These are phyloP conservation scores for Blepharisma stoltei DNA, from an alignment of 73 alveolate species.

Conservation along the genomic window DNA sequence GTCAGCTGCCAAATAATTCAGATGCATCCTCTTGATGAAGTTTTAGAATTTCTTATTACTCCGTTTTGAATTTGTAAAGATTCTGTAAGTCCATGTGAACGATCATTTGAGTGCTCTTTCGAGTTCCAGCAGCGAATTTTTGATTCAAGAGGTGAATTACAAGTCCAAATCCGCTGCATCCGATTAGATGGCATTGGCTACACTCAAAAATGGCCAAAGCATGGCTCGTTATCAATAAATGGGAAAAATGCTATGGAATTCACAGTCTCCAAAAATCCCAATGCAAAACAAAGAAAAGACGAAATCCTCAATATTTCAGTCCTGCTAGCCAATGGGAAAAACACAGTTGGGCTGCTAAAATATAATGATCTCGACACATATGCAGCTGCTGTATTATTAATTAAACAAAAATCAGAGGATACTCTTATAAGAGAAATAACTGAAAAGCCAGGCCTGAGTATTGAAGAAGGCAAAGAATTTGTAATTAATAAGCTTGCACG, in stretches of 20 bases:
- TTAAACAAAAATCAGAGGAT: constrained; percentile 38
- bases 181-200: constrained; percentile 44
- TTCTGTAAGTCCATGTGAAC: too few species aligned
- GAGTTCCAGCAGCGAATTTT: too few species aligned
- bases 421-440: constrained; percentile 29
- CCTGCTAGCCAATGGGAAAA: constrained; percentile 33
- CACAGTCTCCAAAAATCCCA: constrained; percentile 53
- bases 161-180: constrained; percentile 50
- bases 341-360: constrained; percentile 29
- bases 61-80: background rate
- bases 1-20: background rate
- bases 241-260: constrained; percentile 42
- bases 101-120: too few species aligned
- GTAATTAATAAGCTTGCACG: background rate
- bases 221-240: constrained; percentile 37
- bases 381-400: constrained; percentile 34
- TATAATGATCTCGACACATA: constrained; percentile 32
- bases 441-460: background rate
- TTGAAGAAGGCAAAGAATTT: constrained; percentile 3
- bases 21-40: background rate
- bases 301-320: constrained; percentile 43
- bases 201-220: constrained; percentile 56
- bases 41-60: background rate
- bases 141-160: constrained; percentile 8
- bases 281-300: constrained; percentile 54